Base-by-base conservation (phyloP, 768 basidiomycete genomes). In the Dacryopinax spathularia region DNA sequence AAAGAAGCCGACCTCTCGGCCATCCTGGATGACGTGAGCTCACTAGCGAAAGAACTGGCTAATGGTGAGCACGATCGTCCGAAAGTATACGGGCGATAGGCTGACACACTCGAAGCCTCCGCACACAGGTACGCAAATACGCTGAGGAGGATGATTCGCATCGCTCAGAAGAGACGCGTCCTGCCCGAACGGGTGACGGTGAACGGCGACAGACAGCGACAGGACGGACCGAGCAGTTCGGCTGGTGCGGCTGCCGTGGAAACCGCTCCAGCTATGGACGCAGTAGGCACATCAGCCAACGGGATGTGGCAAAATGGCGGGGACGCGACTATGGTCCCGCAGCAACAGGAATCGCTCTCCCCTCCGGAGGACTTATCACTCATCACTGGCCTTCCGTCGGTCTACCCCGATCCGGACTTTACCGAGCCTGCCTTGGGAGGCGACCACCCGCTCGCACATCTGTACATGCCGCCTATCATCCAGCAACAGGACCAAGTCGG, bases 51-150 rank as follows among this genome's bases (percentile, higher is more conserved):
- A 39, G 77, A 92, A 18, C 82, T 97, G 77, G 82, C 88, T 1
- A 82, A 86, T 72, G 87, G 92, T 94, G 72, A 69, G 84, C 73
- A 31, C 25, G 61, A 36, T 60, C 43, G 48, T 62, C 20, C 39
- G 48, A 22, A 6, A 41, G 22, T 29, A 27, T 1, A 60, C 39
- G 44, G 34, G n/a, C n/a, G n/a, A n/a, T n/a, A n/a, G n/a, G 48
- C 48, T 29, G 25, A 56, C 29, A 2, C 5, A 36, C 43, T 63
- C 61, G 4, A 69, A 93, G 92, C 94, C 65, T 92, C 93, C 25
- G 94, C 91, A 13, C 91, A 91, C 70, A 85, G 93, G 62, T 97
- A 96, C 68, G 93, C 93, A 9, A 74, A 91, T 35, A 94, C 91
- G 3, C 78, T 97, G 20, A 88, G 91, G 67, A 76, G 94, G 39